Conservation (phyloP, 1,284 basidiomycete species). For the Wolfiporia cocos region DNA sequence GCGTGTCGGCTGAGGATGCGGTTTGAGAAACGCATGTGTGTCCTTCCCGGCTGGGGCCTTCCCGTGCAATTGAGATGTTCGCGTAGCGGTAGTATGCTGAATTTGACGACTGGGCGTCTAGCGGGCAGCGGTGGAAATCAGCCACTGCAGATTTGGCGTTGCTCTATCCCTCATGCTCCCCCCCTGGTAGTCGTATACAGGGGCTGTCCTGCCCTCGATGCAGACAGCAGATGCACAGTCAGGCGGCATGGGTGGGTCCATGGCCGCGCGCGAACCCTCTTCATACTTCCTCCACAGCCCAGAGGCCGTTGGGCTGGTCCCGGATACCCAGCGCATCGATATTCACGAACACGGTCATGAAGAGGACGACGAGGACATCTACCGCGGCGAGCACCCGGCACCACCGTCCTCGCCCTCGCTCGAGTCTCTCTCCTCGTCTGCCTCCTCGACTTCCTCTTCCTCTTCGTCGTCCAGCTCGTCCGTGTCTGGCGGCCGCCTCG, state of each 20-base stretch:
- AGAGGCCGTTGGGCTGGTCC: constrained; percentile 16
- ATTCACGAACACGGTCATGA: constrained; percentile 18
- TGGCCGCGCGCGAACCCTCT: constrained; percentile 2
- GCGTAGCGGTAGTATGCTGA: too few relatives aligned
- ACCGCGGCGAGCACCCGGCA: constrained; percentile 44
- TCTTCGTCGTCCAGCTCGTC: constrained; percentile 26
- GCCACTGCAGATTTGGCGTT: too few relatives aligned
- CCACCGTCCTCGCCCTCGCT: constrained; percentile 25
- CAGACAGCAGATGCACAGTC: constrained; percentile 4
- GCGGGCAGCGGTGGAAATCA: too few relatives aligned
- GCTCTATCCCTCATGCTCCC: constrained; percentile 6
- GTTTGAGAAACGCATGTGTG: background rate
- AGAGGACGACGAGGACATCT: constrained; percentile 46
- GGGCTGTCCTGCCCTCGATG: constrained; percentile 9
- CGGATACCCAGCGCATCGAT: constrained; percentile 10
- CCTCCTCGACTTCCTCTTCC: constrained; percentile 30
- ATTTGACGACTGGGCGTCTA: too few relatives aligned
- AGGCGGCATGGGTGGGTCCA: constrained; percentile 1
- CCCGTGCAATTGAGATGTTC: too few relatives aligned
- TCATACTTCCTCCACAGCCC: constrained; percentile 8
- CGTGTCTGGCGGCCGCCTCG: constrained; percentile 30
- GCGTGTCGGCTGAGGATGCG: constrained; percentile 4
- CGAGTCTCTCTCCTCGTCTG: constrained; percentile 31
- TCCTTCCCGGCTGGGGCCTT: too few relatives aligned
- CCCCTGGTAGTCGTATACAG: background rate